phyloP scores from a whole-genome alignment of 2,329 filamentous ascomycete species.

The Tolypocladium album region DNA sequence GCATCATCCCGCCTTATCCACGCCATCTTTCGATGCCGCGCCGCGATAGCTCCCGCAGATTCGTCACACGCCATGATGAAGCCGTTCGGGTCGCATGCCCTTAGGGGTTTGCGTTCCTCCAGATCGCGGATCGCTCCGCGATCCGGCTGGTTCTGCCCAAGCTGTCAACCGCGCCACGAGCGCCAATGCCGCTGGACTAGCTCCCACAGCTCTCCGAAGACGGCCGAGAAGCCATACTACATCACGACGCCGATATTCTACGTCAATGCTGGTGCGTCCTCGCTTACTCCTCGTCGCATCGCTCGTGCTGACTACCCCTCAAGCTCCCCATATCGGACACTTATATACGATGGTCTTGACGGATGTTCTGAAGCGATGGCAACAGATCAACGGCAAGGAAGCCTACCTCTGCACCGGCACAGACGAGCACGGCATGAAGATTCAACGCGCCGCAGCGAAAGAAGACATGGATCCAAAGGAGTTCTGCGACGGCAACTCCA shows the following conservation, averaged over 20 bases:
- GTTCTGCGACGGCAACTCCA: slow-evolving; percentile 81
- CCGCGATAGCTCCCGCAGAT: neutral
- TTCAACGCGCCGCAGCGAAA: slow-evolving; percentile 72
- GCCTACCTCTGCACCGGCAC: slow-evolving; percentile 82
- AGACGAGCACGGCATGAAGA: slow-evolving; percentile 96
- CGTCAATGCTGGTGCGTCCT: slow-evolving; percentile 71
- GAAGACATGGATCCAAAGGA: slow-evolving; percentile 62
- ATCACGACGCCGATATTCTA: slow-evolving; percentile 97
- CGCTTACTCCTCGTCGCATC: neutral
- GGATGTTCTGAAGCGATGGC: slow-evolving; percentile 89
- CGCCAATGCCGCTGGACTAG: slow-evolving; percentile 19
- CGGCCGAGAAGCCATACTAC: slow-evolving; percentile 69
- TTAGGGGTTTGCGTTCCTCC: slow-evolving; percentile 11
- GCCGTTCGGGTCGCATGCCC: slow-evolving; percentile 13
- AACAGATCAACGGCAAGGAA: slow-evolving; percentile 58
- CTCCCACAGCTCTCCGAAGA: slow-evolving; percentile 13
- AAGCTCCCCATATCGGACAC: slow-evolving; percentile 89
- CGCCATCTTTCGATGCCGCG: neutral
- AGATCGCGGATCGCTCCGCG: slow-evolving; percentile 8
- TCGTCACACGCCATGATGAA: slow-evolving; percentile 14
- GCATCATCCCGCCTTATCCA: neutral
- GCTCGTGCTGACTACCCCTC: neutral
- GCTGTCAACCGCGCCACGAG: slow-evolving; percentile 13
- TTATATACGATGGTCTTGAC: slow-evolving; percentile 86
- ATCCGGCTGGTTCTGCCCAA: slow-evolving; percentile 15